A percentile compares a stretch with the other conserved stretches of the same genome.
Conservation (phyloP, 306 rosid species). For the Senna tora region DNA sequence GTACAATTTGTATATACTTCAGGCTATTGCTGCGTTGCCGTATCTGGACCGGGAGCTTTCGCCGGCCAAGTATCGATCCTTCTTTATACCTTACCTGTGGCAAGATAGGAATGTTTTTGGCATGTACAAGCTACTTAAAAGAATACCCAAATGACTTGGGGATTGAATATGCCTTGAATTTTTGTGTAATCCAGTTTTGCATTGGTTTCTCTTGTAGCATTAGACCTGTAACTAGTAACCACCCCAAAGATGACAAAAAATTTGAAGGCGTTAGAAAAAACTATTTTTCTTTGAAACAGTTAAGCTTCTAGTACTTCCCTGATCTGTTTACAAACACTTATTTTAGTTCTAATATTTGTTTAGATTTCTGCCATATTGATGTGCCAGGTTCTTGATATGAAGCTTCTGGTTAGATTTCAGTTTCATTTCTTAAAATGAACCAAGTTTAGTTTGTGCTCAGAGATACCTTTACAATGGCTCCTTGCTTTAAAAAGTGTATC, state of each 20-base stretch:
- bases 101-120: conserved; percentile 87
- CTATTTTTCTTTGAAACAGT: conserved; percentile 6
- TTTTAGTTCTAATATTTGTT: not conserved
- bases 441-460: not conserved
- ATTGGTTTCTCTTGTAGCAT: conserved; percentile 1
- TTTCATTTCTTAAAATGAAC: not conserved
- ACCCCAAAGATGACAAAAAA: not conserved
- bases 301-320: conserved; percentile 5
- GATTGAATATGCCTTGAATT: not conserved
- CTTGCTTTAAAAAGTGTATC: not conserved
- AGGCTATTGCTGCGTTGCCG: conserved; percentile 82
- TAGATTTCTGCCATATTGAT: not conserved
- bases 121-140: conserved; percentile 50
- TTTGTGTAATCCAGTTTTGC: not conserved
- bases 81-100: conserved; percentile 92
- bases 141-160: conserved; percentile 25
- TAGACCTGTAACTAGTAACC: not conserved
- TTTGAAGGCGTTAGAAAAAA: not conserved
- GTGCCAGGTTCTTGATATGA: not conserved
- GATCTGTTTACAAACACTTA: not conserved
- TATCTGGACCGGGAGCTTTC: conserved; percentile 94
- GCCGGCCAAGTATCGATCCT: conserved; percentile 81
- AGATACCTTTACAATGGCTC: not conserved
- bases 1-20: conserved; percentile 14
- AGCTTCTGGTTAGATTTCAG: not conserved